Evolutionary conservation across 371 early-diverging fungal genomes (phyloP).

Genomic region (Catenaria anguillulae): DNA sequence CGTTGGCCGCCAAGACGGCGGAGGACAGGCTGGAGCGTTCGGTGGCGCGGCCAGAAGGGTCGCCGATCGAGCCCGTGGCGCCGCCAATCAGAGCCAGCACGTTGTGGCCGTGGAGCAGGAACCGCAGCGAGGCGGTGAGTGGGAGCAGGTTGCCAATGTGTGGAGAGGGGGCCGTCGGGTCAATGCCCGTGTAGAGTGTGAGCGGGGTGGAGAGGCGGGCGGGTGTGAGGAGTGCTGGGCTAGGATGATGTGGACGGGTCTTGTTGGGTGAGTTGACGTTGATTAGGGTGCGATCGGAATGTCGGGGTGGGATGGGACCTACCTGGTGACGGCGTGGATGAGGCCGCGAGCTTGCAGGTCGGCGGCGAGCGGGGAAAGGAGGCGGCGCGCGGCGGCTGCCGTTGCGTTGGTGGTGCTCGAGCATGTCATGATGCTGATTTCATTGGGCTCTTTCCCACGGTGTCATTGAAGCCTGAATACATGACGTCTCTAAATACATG

Average conservation of each 20-base stretch:
- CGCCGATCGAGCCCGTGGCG: slow-evolving; percentile 88
- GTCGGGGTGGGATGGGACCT: slow-evolving; percentile 5
- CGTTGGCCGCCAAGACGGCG: slow-evolving; percentile 43
- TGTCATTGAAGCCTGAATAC: too few relatives aligned
- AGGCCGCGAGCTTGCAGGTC: slow-evolving; percentile 12
- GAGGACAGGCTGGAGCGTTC: slow-evolving; percentile 54
- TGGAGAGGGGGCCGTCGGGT: slow-evolving; percentile 81
- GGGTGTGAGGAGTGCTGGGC: too few relatives aligned
- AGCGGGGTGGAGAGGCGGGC: background rate
- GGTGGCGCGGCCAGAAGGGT: slow-evolving; percentile 70
- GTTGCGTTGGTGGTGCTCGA: too few relatives aligned
- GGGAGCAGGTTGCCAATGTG: slow-evolving; percentile 82
- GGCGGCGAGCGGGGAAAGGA: too few relatives aligned
- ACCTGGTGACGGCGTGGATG: slow-evolving; percentile 13
- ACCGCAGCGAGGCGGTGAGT: slow-evolving; percentile 69
- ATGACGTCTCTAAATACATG: too few relatives aligned
- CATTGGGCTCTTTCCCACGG: too few relatives aligned
- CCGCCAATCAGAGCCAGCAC: slow-evolving; percentile 81
- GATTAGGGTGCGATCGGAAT: too few relatives aligned
- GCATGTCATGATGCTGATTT: too few relatives aligned
- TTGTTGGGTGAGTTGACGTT: too few relatives aligned
- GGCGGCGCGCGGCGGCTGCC: too few relatives aligned
- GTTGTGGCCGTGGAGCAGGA: slow-evolving; percentile 66
- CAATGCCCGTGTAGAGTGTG: slow-evolving; percentile 74
- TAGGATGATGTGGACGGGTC: too few relatives aligned